Base-by-base conservation (phyloP, 73 alveolate species). In the Blepharisma stoltei region DNA sequence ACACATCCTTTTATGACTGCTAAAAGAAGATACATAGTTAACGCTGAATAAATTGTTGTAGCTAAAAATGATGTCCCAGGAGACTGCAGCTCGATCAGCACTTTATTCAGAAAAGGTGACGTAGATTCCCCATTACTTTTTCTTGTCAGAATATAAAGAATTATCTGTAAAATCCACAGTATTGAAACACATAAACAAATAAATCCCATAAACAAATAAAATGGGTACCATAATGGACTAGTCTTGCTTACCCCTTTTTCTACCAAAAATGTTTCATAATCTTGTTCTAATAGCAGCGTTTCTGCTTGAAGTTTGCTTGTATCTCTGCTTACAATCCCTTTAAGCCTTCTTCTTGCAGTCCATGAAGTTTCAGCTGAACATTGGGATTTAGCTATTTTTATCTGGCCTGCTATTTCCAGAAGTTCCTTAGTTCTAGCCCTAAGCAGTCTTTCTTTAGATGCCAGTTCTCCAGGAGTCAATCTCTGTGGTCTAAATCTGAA, bases 1-100 rank as follows among this genome's bases (percentile, higher is more conserved):
- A 93, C 84, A 76, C 92, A 92, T 7, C 98, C 98, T 73, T 93
- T 91, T 32, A 92, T 50, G 4, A 95, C 81, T 25, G 91, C 81
- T 65, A 82, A 76, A 76, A 93, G 70, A 77, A 93, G 71, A 70
- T 93, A 92, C 55, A 86, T 49, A 6, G 92, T 81, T 8, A 93
- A 69, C 4, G 87, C 41, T 9, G 95, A 89, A 71, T 88, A 92
- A 65, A 89, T 55, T 53, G 78, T 86, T 7, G 87, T 76, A 6
- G 94, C 80, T 38, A 93, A 48, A 53, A 93, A 83, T 18, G 89
- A 88, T 4, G 88, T 92, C 44, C 86, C 78, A 11, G 92, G 81
- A 38, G 81, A 80, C 55, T 90, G 92, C 23, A 93, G 41, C 5
- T 80, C 88, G 0, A 83, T 93, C 7, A 92, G 88, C 82, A 90